These are phyloP conservation scores for Prunus campanulata DNA, from an alignment of 306 rosid species.

Conservation along the genomic window DNA sequence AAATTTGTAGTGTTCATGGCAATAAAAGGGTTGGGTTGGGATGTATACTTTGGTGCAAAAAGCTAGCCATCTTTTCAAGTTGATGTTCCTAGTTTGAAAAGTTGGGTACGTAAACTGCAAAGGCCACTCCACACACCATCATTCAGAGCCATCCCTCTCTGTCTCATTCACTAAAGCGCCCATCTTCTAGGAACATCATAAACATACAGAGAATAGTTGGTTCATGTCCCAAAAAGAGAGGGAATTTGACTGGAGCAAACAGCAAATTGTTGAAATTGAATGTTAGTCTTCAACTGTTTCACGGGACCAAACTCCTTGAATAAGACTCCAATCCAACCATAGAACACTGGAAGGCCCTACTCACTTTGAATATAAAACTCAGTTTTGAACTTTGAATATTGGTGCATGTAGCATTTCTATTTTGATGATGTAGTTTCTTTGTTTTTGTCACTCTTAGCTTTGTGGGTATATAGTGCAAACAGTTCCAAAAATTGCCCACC, in stretches of 20 bases:
- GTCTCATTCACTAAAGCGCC: constrained; percentile 5
- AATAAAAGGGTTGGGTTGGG: not conserved
- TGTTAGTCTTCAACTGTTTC: not conserved
- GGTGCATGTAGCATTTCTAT: not conserved
- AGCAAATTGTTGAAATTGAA: not conserved
- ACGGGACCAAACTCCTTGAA: not conserved
- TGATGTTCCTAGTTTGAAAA: not conserved
- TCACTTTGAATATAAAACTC: not conserved
- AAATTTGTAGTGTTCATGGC: not conserved
- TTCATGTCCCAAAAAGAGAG: not conserved
- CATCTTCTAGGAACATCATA: not conserved
- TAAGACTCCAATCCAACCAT: not conserved
- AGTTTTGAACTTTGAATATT: constrained; percentile 8
- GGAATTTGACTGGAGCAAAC: not conserved
- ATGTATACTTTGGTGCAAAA: not conserved
- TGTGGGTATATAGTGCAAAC: not conserved
- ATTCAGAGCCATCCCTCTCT: not conserved
- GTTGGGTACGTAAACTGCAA: constrained; percentile 4
- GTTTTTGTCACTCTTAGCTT: not conserved
- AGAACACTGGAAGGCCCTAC: not conserved
- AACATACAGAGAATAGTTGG: not conserved
- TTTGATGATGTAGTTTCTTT: not conserved
- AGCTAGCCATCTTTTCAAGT: not conserved
- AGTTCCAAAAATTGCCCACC: not conserved
- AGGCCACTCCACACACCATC: not conserved